These are phyloP conservation scores for Pyrenochaeta sp. DNA, from an alignment of 2,329 filamentous ascomycete genomes.

Conservation along the genomic window DNA sequence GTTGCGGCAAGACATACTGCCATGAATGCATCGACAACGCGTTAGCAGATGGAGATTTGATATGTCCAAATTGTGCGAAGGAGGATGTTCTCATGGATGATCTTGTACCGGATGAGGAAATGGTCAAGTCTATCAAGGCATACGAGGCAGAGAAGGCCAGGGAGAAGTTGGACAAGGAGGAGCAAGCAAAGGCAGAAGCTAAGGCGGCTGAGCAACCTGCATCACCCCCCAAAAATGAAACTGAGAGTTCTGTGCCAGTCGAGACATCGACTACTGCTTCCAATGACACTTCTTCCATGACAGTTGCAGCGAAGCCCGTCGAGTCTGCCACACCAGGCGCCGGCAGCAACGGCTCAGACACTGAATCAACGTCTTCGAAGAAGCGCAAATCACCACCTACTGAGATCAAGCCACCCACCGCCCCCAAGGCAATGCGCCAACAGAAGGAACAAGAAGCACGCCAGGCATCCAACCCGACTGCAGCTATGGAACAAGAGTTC, in stretches of 20 bases:
- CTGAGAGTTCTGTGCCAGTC: slow-evolving; percentile 31
- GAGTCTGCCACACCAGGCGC: slow-evolving; percentile 44
- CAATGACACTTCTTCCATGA: slow-evolving; percentile 33
- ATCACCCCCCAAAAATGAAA: slow-evolving; percentile 36
- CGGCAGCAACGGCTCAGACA: slow-evolving; percentile 46
- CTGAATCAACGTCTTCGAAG: slow-evolving; percentile 60
- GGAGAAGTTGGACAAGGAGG: slow-evolving; percentile 53
- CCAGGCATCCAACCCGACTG: slow-evolving; percentile 63
- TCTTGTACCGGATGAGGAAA: slow-evolving; percentile 76
- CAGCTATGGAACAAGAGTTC: slow-evolving; percentile 52
- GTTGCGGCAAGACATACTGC: slow-evolving; percentile 98
- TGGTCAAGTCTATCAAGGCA: slow-evolving; percentile 77
- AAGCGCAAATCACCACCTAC: slow-evolving; percentile 85
- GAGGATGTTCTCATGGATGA: slow-evolving; percentile 95
- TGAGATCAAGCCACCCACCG: slow-evolving; percentile 58
- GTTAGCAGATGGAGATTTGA: slow-evolving; percentile 96
- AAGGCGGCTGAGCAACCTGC: slow-evolving; percentile 36
- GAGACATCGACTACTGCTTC: slow-evolving; percentile 21
- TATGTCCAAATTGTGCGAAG: slow-evolving; percentile 89
- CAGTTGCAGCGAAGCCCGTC: slow-evolving; percentile 32
- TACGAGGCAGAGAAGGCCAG: slow-evolving; percentile 67
- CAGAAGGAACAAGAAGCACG: slow-evolving; percentile 45
- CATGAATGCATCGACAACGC: slow-evolving; percentile 99
- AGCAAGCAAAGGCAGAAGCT: slow-evolving; percentile 51
- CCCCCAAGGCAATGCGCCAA: slow-evolving; percentile 56